A percentile compares a stretch with the other conserved stretches of the same genome.
phyloP scores from a whole-genome alignment of 495 filamentous ascomycete genomes.

The Xylaria castorea region DNA sequence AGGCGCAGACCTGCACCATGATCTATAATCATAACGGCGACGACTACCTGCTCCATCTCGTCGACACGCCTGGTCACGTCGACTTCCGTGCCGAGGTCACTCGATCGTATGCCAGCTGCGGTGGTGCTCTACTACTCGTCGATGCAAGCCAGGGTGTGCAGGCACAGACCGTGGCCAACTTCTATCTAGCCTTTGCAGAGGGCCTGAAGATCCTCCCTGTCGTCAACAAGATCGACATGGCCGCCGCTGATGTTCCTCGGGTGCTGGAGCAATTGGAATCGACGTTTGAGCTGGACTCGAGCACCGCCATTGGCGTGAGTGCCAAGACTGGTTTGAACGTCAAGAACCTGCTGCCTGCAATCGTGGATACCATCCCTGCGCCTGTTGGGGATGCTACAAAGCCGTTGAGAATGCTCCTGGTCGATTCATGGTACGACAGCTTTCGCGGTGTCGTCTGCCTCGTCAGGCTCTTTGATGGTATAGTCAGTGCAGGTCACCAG shows the following conservation, averaged over 20 bases:
- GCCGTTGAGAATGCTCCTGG: slow-evolving; percentile 83
- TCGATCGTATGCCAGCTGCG: slow-evolving; percentile 92
- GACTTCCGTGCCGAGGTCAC: slow-evolving; percentile 97
- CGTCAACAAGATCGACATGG: slow-evolving; percentile 94
- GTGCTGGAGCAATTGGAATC: slow-evolving; percentile 84
- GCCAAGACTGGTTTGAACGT: slow-evolving; percentile 95
- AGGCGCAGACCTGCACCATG: slow-evolving; percentile 98
- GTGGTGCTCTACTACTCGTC: slow-evolving; percentile 88
- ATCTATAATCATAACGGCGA: slow-evolving; percentile 83
- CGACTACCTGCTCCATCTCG: slow-evolving; percentile 92
- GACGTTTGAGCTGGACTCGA: slow-evolving; percentile 86
- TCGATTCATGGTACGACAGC: slow-evolving; percentile 97
- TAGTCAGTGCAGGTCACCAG: slow-evolving; percentile 80
- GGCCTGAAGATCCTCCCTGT: slow-evolving; percentile 86
- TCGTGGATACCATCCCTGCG: slow-evolving; percentile 83
- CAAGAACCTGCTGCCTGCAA: slow-evolving; percentile 76
- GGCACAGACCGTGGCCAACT: slow-evolving; percentile 96
- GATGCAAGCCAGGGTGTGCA: slow-evolving; percentile 94
- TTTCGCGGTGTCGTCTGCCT: slow-evolving; percentile 94
- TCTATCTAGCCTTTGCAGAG: slow-evolving; percentile 95
- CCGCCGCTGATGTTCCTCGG: slow-evolving; percentile 81
- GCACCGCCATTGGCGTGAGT: slow-evolving; percentile 82
- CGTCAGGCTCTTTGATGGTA: slow-evolving; percentile 90
- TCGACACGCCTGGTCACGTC: slow-evolving; percentile 97
- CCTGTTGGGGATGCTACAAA: slow-evolving; percentile 73